A percentile compares a stretch with the other conserved stretches of the same genome.
Evolutionary conservation across 371 early-diverging fungal genomes (phyloP).

Genomic region (Blakeslea trispora): DNA sequence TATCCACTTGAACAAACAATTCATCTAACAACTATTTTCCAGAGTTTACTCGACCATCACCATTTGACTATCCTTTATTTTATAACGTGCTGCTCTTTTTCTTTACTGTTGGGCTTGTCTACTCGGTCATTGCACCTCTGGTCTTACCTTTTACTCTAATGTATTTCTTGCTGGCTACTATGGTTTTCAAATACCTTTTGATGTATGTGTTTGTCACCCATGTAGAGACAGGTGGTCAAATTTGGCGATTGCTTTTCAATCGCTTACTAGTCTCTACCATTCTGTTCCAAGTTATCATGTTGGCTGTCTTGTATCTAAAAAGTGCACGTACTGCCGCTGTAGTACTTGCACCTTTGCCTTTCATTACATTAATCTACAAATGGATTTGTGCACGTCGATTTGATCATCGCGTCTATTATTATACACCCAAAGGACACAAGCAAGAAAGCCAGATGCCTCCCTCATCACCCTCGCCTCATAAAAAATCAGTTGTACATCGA

Average conservation of each 20-base stretch:
- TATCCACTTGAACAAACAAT: too few species aligned
- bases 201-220: constrained; percentile 65
- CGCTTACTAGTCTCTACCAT: constrained; percentile 64
- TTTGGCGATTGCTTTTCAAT: constrained; percentile 78
- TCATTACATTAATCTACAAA: constrained; percentile 63
- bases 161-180: constrained; percentile 62
- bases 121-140: constrained; percentile 73
- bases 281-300: constrained; percentile 72
- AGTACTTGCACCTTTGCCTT: constrained; percentile 60
- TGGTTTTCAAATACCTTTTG: constrained; percentile 70
- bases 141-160: constrained; percentile 64
- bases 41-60: constrained; percentile 65
- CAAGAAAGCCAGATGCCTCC: constrained; percentile 7
- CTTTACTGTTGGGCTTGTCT: constrained; percentile 68
- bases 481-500: constrained; percentile 40
- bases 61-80: constrained; percentile 70
- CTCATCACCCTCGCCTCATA: neutral
- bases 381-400: constrained; percentile 47
- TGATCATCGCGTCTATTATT: constrained; percentile 54
- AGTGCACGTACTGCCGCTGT: constrained; percentile 45
- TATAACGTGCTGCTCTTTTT: constrained; percentile 75
- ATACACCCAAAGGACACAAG: constrained; percentile 22
- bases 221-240: constrained; percentile 74
- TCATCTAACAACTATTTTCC: neutral
- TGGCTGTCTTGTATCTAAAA: constrained; percentile 59